These are phyloP conservation scores for Cornus suecica DNA, from an alignment of 148 eudicot species.

Conservation along the genomic window DNA sequence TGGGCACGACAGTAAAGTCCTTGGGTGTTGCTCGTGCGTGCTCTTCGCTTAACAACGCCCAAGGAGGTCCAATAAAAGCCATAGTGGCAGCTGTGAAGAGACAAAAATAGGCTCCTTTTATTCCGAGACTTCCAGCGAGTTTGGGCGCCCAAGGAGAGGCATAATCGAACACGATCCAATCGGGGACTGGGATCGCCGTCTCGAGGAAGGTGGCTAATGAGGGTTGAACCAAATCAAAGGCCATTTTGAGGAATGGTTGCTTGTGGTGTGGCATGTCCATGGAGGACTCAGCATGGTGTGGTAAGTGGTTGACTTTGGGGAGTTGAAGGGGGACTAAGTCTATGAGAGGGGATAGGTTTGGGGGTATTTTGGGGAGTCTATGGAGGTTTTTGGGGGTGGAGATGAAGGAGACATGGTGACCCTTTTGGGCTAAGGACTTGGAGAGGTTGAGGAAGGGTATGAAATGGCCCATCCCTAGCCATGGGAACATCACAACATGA, in stretches of 20 bases:
- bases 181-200: conserved; percentile 30
- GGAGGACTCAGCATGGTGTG: conserved; percentile 54
- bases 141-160: conserved; percentile 60
- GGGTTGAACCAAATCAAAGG: conserved; percentile 43
- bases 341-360: conserved; percentile 26
- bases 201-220: conserved; percentile 29
- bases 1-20: conserved; percentile 38
- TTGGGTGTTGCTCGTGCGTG: conserved; percentile 17
- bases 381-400: conserved; percentile 63
- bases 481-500: conserved; percentile 67
- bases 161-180: conserved; percentile 70
- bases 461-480: conserved; percentile 79
- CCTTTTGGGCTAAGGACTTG: conserved; percentile 47
- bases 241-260: conserved; percentile 43
- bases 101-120: conserved; percentile 39
- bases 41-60: conserved; percentile 15
- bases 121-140: conserved; percentile 32
- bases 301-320: conserved; percentile 37
- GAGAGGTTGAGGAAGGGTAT: conserved; percentile 57
- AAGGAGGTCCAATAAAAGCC: conserved; percentile 53
- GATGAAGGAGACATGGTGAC: conserved; percentile 43
- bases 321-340: conserved; percentile 33
- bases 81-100: conserved; percentile 55
- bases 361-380: conserved; percentile 46
- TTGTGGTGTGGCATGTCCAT: conserved; percentile 54